Evolutionary conservation across 805 yeast genomes (phyloP), one percentile per base, ranked within the genome.

Genomic region (Groenewaldozyma tartarivorans): DNA sequence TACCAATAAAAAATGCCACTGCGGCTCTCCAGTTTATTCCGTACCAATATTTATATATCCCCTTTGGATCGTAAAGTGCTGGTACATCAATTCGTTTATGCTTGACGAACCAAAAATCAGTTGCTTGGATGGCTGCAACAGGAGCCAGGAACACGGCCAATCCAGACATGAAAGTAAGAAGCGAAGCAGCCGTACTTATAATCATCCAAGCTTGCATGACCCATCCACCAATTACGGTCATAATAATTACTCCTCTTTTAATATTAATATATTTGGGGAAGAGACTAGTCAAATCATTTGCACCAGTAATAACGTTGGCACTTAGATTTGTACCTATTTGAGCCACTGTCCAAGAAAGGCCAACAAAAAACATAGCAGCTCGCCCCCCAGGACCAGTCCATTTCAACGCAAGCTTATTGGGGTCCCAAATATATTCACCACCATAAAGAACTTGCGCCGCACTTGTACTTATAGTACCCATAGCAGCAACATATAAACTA

Each of bases 221-320:
- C 49, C 47, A 45, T 2, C 45, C 41, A 3, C 39, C 39, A 39
- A 64, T 47, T 3, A 67, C 54, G 17, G 60, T 45, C 34, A 55
- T 43, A 15, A 43, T 34, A 21, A 47, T 15, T 17, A 29, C 76
- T 75, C 43, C 79, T 33, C 75, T 55, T 33, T 59, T 56, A 38
- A 71, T 59, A 47, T 65, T 65, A 45, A 71, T 51, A 44, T 61
- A 67, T 41, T 59, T 56, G 16, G 75, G 75, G 37, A 63, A 58
- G 45, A 72, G 48, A 41, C 71, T 73, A 20, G 71, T 66, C 39
- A 73, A 48, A 45, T 72, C 77, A 61, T 70, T 73, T 15, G 74
- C 75, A 9, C 72, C 72, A 35, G 72, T 59, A 31, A 66, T 57
- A 26, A 67, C 66, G 43, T 67, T 67, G 36, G 58, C 71, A 34